Base-by-base conservation (phyloP, 108 stramenopile species). In the Cylindrotheca fusiformis region DNA sequence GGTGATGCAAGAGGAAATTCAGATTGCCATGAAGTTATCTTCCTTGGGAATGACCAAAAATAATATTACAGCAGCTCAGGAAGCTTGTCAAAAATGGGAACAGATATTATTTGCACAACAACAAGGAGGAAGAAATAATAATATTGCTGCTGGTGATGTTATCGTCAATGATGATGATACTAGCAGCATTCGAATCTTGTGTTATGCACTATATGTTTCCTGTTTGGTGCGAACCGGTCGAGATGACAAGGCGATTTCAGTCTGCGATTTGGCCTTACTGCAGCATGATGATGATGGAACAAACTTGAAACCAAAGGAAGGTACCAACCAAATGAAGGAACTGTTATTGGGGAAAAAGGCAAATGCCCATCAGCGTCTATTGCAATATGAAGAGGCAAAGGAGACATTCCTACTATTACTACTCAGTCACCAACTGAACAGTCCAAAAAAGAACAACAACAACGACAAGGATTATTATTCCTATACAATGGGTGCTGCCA, bases 151-250 rank as follows among this genome's bases (percentile, higher is more conserved):
- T 1, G 49, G 20, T 20, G n/a, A n/a, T n/a, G n/a, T n/a, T n/a
- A n/a, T n/a, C n/a, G n/a, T n/a, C n/a, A n/a, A n/a, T n/a, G 57
- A 58, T n/a, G 18, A 58, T 18, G 32, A 33, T 28, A 63, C 28
- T 51, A 27, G 26, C 22, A 68, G 19, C n/a, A 48, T n/a, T 56
- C 55, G 14, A 12, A 57, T 26, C 57, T 30, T 76, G 23, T 81
- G 47, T 31, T 48, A 64, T 30, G 78, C 69, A 1, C 52, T 90
- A 45, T 69, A 83, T 58, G 88, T 71, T 28, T 78, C 76, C 23
- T 79, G 76, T 57, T 58, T 90, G 25, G 76, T 78, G 19, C 71
- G 88, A 25, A 63, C 84, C 52, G 85, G 88, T 30, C 61, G 67
- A 3, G 85, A 90, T 52, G 71, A 59, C 29, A 56, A 74, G 18